Base-by-base conservation (phyloP, 1,139 yeast genomes). In the Meyerozyma guilliermondii region DNA sequence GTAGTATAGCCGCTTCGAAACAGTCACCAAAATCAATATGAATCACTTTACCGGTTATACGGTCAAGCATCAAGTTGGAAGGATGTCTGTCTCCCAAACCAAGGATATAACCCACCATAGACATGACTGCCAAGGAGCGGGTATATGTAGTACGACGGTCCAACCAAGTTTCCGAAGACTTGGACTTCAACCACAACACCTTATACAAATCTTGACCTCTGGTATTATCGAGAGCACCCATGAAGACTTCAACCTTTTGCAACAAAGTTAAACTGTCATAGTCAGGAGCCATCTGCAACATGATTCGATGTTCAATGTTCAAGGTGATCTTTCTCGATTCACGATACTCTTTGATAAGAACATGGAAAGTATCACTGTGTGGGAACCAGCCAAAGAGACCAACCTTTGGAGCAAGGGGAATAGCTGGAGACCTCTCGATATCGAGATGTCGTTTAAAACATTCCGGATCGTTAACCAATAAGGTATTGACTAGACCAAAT, bases 11-110 rank as follows among this genome's bases (percentile, higher is more conserved):
- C 1, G 98, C 97, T 60, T 94, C 99, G 59, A 94, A 94, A 75
- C 99, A 94, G 61, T 94, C 99, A 52, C 98, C 99, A 64, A 92
- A 94, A 73, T 94, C 99, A 65, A 94, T 91, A 59, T 94, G 99
- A 35, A 92, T 78, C 38, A 94, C 96, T 58, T 91, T 89, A 48
- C 99, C 99, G 0, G 98, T 88, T 41, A 83, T 78, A 52, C 97
- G 74, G 60, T 91, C 96, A 65, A 94, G 77, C 97, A 94, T 88
- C 65, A 94, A 75, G 58, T 94, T 94, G 26, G 97, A 87, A 23
- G 98, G 98, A 65, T 94, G 99, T 51, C 99, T 80, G 62, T 94
- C 99, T 46, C 99, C 99, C 24, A 94, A 72, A 11, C 99, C 99
- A 33, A 92, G 71, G 43, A 92, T 91, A 62, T 92, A 92, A 1